phyloP scores from a whole-genome alignment of 371 early-diverging fungal genomes.

The Vairimorpha ceranae region DNA sequence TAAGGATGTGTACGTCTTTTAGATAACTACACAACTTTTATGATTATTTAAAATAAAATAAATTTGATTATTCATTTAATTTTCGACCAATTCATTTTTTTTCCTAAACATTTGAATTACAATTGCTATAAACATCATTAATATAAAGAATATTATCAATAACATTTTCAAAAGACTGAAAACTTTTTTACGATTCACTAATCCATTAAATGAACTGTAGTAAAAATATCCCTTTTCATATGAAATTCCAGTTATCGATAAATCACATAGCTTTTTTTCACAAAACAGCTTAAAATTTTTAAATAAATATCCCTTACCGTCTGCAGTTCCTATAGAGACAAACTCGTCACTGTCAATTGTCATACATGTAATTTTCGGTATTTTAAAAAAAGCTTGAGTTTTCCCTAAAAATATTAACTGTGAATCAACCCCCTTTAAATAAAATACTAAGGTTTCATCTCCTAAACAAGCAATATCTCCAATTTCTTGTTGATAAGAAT shows the following conservation, averaged over 20 bases:
- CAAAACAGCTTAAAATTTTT: background rate
- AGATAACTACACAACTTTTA: too few relatives aligned
- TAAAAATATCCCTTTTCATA: constrained; percentile 29
- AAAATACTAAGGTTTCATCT: constrained; percentile 27
- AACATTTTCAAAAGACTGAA: background rate
- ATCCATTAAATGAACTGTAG: constrained; percentile 42
- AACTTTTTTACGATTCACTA: constrained; percentile 17
- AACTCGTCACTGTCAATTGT: constrained; percentile 1
- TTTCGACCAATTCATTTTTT: too few relatives aligned
- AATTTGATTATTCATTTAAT: too few relatives aligned
- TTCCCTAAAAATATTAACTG: constrained; percentile 4
- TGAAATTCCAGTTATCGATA: constrained; percentile 49
- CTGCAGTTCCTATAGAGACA: constrained; percentile 27
- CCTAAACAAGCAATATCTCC: background rate
- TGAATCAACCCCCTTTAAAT: constrained; percentile 14
- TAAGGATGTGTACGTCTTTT: background rate
- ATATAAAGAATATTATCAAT: background rate
- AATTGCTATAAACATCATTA: constrained; percentile 29
- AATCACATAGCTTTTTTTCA: constrained; percentile 30
- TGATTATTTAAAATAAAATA: too few relatives aligned
- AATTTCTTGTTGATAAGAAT: constrained; percentile 31
- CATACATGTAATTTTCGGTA: constrained; percentile 47
- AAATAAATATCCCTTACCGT: constrained; percentile 34
- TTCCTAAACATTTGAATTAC: background rate
- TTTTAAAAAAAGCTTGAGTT: constrained; percentile 5